Base-by-base conservation (phyloP, 805 yeast genomes). In the Saccharomycopsis microspora region DNA sequence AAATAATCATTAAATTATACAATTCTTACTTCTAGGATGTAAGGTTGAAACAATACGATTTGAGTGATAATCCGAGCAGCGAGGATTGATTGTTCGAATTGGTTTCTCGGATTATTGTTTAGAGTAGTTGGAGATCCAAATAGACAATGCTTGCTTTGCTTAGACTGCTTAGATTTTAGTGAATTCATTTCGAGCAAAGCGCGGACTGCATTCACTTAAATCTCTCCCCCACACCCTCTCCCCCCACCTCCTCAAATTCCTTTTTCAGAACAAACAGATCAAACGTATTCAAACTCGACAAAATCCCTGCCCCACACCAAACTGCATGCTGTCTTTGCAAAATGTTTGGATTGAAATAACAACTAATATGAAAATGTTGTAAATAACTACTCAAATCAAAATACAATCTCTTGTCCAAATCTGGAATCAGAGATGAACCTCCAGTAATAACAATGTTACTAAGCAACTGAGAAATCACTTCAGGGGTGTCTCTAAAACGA, bases 251-350 rank as follows among this genome's bases (percentile, higher is more conserved):
- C 46, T 79, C 77, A 59, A 76, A 85, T 58, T 85, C 94, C 43
- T 71, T 74, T 54, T 73, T 75, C 19, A 80, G 72, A 4, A 85
- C 82, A 84, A 88, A 84, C 64, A 80, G 87, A 57, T 85, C 94
- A 68, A 85, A 85, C 3, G 87, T 80, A 46, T 89, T 90, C 63
- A 85, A 70, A 30, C 84, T 76, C 5, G 88, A 78, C 46, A 85
- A 68, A 32, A 85, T 82, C 53, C 84, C 75, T 3, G 90, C 90
- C 11, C 95, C 95, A 41, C 84, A 73, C 90, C 93, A 85, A 3
- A 83, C 72, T 35, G 85, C 75, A 58, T 74, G 76, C 48, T 72
- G 69, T 58, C 94, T 72, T 61, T 85, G 94, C 42, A 69, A 66
- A 5, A 77, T 59, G 53, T 72, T 74, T 33, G 89, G 88, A 8